These are phyloP conservation scores for Trametes elegans DNA, from an alignment of 768 basidiomycete species.

Conservation along the genomic window DNA sequence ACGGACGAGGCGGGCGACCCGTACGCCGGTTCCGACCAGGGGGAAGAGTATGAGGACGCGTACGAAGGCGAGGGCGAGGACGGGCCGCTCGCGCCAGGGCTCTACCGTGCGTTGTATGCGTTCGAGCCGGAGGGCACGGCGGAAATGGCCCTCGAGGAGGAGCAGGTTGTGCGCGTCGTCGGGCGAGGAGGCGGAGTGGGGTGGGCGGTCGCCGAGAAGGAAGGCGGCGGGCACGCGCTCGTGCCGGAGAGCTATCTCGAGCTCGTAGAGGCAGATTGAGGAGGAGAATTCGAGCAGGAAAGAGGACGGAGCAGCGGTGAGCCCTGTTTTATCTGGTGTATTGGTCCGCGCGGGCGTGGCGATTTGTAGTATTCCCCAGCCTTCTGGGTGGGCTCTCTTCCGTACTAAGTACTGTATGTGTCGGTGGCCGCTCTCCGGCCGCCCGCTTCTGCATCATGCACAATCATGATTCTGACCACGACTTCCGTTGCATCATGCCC, in stretches of 20 bases:
- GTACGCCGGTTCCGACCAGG: conserved; percentile 21
- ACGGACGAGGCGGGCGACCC: conserved; percentile 27
- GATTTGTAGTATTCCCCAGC: conserved; percentile 13
- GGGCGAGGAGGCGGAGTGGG: conserved; percentile 78
- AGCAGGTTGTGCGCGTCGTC: conserved; percentile 69
- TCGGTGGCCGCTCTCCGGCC: not conserved
- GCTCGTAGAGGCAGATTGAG: conserved; percentile 41
- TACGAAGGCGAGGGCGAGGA: conserved; percentile 27
- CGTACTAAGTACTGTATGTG: not conserved
- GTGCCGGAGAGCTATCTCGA: conserved; percentile 82
- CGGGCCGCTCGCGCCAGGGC: conserved; percentile 55
- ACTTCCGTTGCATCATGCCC: too few species aligned
- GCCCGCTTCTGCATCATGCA: conserved; percentile 2
- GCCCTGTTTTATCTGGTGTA: conserved; percentile 8
- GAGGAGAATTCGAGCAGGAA: not conserved
- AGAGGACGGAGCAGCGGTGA: not conserved
- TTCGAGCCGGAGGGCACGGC: conserved; percentile 81
- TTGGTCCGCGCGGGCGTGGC: conserved; percentile 17
- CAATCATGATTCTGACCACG: conserved; percentile 4
- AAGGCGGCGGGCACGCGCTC: conserved; percentile 56
- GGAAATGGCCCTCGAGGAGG: conserved; percentile 80
- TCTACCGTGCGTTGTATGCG: conserved; percentile 75
- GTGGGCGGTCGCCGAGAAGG: conserved; percentile 69
- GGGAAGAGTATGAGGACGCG: conserved; percentile 29
- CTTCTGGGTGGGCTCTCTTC: too few species aligned